Percentiles rank a stretch among this genome's conserved stretches.
These are phyloP conservation scores for Candida silvicultrix DNA, from an alignment of 805 yeast genomes.

Conservation along the genomic window DNA sequence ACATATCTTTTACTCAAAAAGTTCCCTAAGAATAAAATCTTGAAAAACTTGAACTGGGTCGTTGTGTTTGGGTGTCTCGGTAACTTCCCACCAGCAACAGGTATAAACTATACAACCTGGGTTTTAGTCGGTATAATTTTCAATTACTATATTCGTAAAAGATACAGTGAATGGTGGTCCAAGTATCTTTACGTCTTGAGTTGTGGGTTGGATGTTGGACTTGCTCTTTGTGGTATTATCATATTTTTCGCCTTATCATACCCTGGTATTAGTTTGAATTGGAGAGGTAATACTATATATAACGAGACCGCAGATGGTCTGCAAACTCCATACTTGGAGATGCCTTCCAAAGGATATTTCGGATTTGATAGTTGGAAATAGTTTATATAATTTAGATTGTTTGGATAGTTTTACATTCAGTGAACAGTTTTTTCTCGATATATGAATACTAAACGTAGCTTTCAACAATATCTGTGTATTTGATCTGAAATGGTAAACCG, in stretches of 20 bases:
- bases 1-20: slow-evolving; percentile 31
- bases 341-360: slow-evolving; percentile 21
- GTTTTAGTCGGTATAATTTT: slow-evolving; percentile 44
- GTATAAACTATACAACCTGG: slow-evolving; percentile 53
- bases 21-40: slow-evolving; percentile 32
- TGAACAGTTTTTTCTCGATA: no score
- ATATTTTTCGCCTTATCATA: slow-evolving; percentile 43
- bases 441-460: no score
- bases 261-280: slow-evolving; percentile 31
- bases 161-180: slow-evolving; percentile 67
- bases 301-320: slow-evolving; percentile 29
- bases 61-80: slow-evolving; percentile 49
- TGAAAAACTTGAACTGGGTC: slow-evolving; percentile 51
- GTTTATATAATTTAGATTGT: background rate
- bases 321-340: slow-evolving; percentile 1
- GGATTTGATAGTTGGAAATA: slow-evolving; percentile 19
- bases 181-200: slow-evolving; percentile 65
- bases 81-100: slow-evolving; percentile 63
- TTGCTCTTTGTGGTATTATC: slow-evolving; percentile 55
- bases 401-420: no score
- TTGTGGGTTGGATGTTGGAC: slow-evolving; percentile 61
- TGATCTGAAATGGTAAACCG: no score
- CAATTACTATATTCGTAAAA: slow-evolving; percentile 49
- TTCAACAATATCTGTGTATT: no score
- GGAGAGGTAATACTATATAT: slow-evolving; percentile 66